phyloP scores from a whole-genome alignment of 176 grass and related monocot genomes.

The barley (Hordeum vulgare) region DNA sequence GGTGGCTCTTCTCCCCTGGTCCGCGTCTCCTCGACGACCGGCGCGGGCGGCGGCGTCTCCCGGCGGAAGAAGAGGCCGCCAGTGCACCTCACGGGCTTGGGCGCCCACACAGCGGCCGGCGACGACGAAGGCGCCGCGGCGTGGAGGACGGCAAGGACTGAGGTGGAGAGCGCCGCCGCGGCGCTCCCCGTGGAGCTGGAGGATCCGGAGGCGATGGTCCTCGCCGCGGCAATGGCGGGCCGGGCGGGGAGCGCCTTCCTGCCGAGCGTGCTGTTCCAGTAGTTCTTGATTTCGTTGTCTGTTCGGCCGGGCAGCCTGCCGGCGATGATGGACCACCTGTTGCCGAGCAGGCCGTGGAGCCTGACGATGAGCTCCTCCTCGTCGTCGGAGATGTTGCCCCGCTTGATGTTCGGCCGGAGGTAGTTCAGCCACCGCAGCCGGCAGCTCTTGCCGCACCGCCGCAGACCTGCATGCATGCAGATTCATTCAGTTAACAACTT shows the following conservation, averaged over 20 bases:
- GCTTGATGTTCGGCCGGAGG: conserved; percentile 75
- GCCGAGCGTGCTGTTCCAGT: conserved; percentile 88
- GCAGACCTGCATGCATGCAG: conserved; percentile 37
- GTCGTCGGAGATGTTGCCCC: conserved; percentile 71
- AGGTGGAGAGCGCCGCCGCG: neutral
- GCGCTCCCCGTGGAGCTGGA: neutral
- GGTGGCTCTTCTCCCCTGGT: neutral
- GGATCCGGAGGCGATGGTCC: neutral
- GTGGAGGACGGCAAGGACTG: neutral
- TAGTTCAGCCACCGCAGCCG: conserved; percentile 80
- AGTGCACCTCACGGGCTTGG: conserved; percentile 46
- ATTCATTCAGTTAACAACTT: neutral
- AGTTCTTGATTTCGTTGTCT: conserved; percentile 99
- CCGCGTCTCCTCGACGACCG: neutral
- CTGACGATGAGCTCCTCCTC: conserved; percentile 89
- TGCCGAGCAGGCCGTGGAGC: conserved; percentile 87
- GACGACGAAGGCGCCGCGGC: neutral
- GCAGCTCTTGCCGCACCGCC: conserved; percentile 84
- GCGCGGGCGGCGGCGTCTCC: neutral
- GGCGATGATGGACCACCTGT: conserved; percentile 87
- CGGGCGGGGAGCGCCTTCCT: conserved; percentile 24
- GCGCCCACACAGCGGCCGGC: conserved; percentile 14
- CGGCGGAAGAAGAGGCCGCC: conserved; percentile 21
- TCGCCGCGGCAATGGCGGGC: neutral
- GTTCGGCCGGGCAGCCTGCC: conserved; percentile 89